Base-by-base conservation (phyloP, 2,329 filamentous ascomycete genomes). In the Amylocarpus encephaloides region DNA sequence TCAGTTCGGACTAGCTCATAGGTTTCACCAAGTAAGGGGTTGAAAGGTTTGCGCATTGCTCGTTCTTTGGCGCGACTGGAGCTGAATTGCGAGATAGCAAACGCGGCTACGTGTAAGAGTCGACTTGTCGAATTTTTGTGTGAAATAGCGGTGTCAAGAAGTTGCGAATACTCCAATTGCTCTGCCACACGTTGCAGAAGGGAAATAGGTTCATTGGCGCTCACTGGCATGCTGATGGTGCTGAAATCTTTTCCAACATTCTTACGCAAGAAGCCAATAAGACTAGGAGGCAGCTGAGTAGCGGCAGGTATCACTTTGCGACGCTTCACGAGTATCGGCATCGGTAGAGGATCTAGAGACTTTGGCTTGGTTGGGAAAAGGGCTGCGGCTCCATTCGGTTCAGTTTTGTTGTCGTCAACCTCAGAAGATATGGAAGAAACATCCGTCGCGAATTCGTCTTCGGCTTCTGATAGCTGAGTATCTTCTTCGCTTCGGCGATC, bases 161-260 rank as follows among this genome's bases (percentile, higher is more conserved):
- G 77, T 30, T 86, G 78, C 0, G 88, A 86, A 67, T 98, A 97
- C 67, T 98, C 93, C 43, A 97, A 70, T 63, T 92, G 86, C 68
- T 98, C 93, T 0, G 92, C 86, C 3, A 91, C 78, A 53, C 92
- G 85, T 67, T 98, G 93, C 5, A 97, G 75, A 10, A 95, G 72
- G 0, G 92, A 96, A 1, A 84, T 80, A 0, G 93, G 93, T 66
- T 98, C 93, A 68, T 98, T 98, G 19, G 92, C 85, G 4, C 92
- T 95, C 1, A 96, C 93, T 0, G 93, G 93, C 92, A 97, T 97
- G 43, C 89, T 91, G 58, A 98, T 95, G 2, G 90, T 94, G 53
- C 89, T 95, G 43, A 98, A 74, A 68, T 98, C 93, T 68, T 98
- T 98, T 64, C 93, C 93, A 9, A 97, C 93, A 61, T 98, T 98